Conservation (phyloP, 345 rosid genomes). For the Brassica incana region DNA sequence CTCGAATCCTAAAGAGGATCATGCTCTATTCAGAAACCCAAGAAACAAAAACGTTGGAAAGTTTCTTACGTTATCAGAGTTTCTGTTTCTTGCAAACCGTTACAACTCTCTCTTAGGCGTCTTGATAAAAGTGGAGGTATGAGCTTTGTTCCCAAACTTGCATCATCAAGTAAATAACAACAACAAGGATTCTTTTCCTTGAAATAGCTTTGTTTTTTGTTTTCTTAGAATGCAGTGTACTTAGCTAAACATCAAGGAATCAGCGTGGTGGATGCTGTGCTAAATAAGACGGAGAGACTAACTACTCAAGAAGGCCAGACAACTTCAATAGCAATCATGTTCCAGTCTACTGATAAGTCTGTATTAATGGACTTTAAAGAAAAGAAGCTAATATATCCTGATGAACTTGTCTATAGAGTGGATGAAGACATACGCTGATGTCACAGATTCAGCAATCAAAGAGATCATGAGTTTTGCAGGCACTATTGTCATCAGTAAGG, state of each 20-base stretch:
- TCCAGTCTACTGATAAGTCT: slow-evolving; percentile 70
- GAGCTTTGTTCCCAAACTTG: slow-evolving; percentile 36
- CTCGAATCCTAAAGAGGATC: no score
- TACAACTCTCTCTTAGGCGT: slow-evolving; percentile 62
- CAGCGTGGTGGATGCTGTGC: slow-evolving; percentile 51
- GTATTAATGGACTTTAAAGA: slow-evolving; percentile 62
- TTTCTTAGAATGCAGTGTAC: slow-evolving; percentile 66
- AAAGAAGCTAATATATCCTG: slow-evolving; percentile 39
- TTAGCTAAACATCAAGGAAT: slow-evolving; percentile 54
- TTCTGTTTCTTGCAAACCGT: slow-evolving; percentile 58
- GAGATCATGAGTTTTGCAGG: slow-evolving; percentile 65
- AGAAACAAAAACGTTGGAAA: slow-evolving; percentile 35
- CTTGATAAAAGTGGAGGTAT: slow-evolving; percentile 82
- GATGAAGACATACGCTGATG: slow-evolving; percentile 56
- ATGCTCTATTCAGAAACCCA: no score
- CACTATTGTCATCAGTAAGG: no score
- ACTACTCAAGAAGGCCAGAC: slow-evolving; percentile 50
- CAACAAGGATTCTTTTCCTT: neutral
- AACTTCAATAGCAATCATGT: slow-evolving; percentile 54
- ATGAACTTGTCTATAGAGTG: slow-evolving; percentile 58
- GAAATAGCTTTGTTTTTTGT: neutral
- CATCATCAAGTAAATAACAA: neutral
- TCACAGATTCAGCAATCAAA: slow-evolving; percentile 40
- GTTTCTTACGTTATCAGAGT: slow-evolving; percentile 54
- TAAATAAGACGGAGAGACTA: slow-evolving; percentile 50